Conservation (phyloP, 768 basidiomycete species). For the Leccinum pellstonianum region DNA sequence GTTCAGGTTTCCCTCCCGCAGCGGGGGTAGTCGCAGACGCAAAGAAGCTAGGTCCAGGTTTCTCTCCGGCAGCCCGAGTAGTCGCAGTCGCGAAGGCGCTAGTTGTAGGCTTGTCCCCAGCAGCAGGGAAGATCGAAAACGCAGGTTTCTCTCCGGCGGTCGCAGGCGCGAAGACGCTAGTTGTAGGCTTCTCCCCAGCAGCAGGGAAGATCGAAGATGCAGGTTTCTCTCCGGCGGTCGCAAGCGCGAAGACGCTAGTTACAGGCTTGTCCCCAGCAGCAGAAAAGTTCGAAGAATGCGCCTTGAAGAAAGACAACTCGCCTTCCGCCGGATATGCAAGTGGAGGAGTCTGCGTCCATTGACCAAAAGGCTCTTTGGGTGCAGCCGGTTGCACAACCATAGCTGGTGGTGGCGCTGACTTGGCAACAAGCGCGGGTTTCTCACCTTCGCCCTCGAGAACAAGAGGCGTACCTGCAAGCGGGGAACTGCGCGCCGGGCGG, state of each 20-base stretch:
- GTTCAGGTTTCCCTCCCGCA: too few species aligned
- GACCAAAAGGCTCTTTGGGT: slow-evolving; percentile 40
- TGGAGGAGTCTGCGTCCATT: slow-evolving; percentile 27
- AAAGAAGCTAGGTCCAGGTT: background rate
- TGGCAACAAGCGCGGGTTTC: slow-evolving; percentile 14
- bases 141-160: background rate
- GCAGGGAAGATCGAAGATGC: slow-evolving; percentile 32
- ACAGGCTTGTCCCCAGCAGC: slow-evolving; percentile 11
- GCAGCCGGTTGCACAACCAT: slow-evolving; percentile 37
- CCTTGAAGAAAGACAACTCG: slow-evolving; percentile 41
- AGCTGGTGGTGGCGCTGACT: slow-evolving; percentile 22
- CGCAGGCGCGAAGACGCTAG: background rate
- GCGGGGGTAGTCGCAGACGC: background rate
- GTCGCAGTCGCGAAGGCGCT: background rate
- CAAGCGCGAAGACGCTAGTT: slow-evolving; percentile 6
- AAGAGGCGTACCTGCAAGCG: slow-evolving; percentile 57
- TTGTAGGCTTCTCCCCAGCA: too few species aligned
- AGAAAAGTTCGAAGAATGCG: slow-evolving; percentile 49
- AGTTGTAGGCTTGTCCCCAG: background rate
- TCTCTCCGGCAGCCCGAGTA: background rate
- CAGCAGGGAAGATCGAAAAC: background rate
- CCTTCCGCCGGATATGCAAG: slow-evolving; percentile 16
- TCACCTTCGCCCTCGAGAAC: slow-evolving; percentile 41
- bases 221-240: background rate
- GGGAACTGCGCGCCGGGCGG: slow-evolving; percentile 73